Percentiles rank a stretch among this genome's conserved stretches.
Conservation (phyloP, 1,284 basidiomycete species). For the Bondarzewia mesenterica region DNA sequence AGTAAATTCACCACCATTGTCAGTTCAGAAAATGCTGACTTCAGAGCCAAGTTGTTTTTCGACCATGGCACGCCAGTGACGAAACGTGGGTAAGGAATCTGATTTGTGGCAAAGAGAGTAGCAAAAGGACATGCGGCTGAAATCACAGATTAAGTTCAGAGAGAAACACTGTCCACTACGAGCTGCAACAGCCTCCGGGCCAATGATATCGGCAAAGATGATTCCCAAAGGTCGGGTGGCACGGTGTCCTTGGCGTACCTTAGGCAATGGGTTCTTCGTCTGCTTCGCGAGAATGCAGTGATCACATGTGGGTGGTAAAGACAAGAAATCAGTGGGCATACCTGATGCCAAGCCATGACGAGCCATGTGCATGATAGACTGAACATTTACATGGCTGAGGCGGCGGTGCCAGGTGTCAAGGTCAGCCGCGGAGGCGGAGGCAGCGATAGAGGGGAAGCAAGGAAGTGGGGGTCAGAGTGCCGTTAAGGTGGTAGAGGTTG, state of each 20-base stretch:
- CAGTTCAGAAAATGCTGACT: constrained; percentile 13
- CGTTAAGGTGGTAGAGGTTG: neutral
- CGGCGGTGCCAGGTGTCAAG: constrained; percentile 24
- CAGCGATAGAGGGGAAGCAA: neutral
- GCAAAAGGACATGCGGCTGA: constrained; percentile 19
- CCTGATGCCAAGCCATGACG: constrained; percentile 17
- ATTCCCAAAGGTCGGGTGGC: constrained; percentile 19
- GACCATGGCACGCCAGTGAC: constrained; percentile 16
- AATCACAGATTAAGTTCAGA: constrained; percentile 29
- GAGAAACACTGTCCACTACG: constrained; percentile 20
- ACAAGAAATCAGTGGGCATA: constrained; percentile 22
- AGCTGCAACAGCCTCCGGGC: constrained; percentile 18
- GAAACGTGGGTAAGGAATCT: constrained; percentile 14
- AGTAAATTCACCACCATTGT: too few species aligned
- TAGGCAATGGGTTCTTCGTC: constrained; percentile 8
- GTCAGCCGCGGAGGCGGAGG: neutral
- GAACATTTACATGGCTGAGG: constrained; percentile 23
- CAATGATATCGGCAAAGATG: constrained; percentile 26
- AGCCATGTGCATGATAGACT: constrained; percentile 21
- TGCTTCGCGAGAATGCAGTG: constrained; percentile 15
- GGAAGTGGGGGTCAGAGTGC: too few species aligned
- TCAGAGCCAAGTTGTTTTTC: constrained; percentile 16
- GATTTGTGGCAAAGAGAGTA: constrained; percentile 21
- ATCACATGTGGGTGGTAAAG: constrained; percentile 17
- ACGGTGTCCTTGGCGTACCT: constrained; percentile 5